Conservation (phyloP, 805 yeast genomes). For the Hanseniaspora osmophila region DNA sequence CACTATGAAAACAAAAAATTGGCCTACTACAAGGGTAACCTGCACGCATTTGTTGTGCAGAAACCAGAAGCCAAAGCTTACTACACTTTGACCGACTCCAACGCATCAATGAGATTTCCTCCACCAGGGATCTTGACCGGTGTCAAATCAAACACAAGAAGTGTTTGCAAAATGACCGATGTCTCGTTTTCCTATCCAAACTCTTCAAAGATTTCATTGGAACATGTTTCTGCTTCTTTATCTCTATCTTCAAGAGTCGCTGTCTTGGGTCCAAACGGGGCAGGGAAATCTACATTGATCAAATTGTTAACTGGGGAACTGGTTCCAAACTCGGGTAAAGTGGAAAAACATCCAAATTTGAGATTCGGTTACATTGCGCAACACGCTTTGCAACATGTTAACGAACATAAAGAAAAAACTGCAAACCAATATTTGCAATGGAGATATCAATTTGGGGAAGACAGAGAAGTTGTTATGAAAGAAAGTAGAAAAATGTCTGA, state of each 20-base stretch:
- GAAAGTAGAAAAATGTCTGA: conserved; percentile 81
- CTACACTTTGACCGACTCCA: conserved; percentile 83
- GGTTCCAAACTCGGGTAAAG: conserved; percentile 73
- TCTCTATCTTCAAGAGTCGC: conserved; percentile 95
- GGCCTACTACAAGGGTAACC: conserved; percentile 90
- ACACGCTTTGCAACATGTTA: conserved; percentile 95
- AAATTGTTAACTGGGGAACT: conserved; percentile 87
- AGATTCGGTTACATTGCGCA: conserved; percentile 98
- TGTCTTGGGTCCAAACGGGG: conserved; percentile 94
- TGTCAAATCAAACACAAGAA: conserved; percentile 85
- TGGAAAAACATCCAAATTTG: conserved; percentile 94
- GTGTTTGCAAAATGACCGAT: conserved; percentile 76
- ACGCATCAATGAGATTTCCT: conserved; percentile 95
- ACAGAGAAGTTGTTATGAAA: conserved; percentile 87
- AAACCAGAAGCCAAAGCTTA: conserved; percentile 95
- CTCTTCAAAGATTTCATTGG: conserved; percentile 67
- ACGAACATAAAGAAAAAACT: conserved; percentile 92
- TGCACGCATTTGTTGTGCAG: conserved; percentile 79
- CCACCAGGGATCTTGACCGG: conserved; percentile 97
- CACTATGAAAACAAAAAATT: conserved; percentile 92
- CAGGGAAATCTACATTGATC: conserved; percentile 93
- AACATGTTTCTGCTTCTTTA: conserved; percentile 73
- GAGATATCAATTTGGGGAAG: conserved; percentile 97
- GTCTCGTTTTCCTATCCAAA: conserved; percentile 89
- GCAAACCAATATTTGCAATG: conserved; percentile 96